Evolutionary conservation across 169 alveolate genomes (phyloP).

Genomic region (Blepharisma undulans): DNA sequence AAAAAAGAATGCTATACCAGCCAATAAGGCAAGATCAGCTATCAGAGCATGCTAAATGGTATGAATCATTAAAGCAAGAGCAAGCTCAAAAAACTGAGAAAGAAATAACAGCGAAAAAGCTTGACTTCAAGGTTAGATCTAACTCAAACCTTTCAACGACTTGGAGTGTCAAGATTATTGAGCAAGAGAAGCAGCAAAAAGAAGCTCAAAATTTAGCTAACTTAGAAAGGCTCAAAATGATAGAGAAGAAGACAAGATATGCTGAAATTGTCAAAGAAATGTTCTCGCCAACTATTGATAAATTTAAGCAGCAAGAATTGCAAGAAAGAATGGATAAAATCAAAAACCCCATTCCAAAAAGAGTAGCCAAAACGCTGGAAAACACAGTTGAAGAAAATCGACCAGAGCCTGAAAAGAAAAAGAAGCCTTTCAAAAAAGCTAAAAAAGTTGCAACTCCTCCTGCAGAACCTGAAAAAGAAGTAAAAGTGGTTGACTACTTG

Average conservation of each 20-base stretch:
- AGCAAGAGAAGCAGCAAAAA: slow-evolving; percentile 4
- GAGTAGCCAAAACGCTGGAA: not conserved
- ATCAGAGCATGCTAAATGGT: not conserved
- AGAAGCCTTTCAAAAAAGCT: not conserved
- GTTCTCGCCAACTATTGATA: slow-evolving; percentile 28
- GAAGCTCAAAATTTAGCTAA: slow-evolving; percentile 11
- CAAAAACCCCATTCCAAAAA: not conserved
- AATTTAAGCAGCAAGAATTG: slow-evolving; percentile 32
- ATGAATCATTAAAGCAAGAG: not conserved
- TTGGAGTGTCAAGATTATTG: not conserved
- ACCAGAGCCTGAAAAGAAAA: not conserved
- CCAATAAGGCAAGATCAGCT: not conserved
- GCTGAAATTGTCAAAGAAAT: slow-evolving; percentile 26
- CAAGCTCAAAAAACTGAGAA: not conserved
- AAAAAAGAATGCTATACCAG: not conserved
- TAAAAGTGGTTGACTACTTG: not conserved
- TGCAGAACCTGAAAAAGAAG: slow-evolving; percentile 26
- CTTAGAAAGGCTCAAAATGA: slow-evolving; percentile 4
- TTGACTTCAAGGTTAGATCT: not conserved
- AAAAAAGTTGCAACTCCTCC: not conserved
- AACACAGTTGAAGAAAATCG: not conserved
- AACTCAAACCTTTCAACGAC: not conserved
- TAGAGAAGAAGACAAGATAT: slow-evolving; percentile 16
- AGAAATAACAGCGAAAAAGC: not conserved
- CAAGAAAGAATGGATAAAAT: not conserved